A percentile compares a stretch with the other conserved stretches of the same genome.
Conservation (phyloP, 306 rosid species). For the Albizia julibrissin region DNA sequence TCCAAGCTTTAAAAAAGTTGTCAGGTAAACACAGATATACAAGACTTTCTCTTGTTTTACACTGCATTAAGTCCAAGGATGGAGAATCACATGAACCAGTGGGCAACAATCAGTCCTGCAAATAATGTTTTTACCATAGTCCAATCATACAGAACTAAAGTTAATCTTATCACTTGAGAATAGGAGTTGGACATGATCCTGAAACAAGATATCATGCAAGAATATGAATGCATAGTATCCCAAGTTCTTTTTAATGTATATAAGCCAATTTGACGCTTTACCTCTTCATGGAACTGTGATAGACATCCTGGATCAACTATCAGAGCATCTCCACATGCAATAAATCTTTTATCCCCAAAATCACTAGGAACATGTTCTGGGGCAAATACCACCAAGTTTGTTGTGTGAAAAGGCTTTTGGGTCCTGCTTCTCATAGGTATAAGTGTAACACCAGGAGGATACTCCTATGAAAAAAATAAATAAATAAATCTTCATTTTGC, state of each 20-base stretch:
- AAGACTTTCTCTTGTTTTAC: slow-evolving; percentile 3
- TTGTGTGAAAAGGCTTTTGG: slow-evolving; percentile 64
- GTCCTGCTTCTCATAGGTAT: slow-evolving; percentile 86
- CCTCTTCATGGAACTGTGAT: slow-evolving; percentile 77
- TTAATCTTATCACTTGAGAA: not conserved
- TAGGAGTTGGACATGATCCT: not conserved
- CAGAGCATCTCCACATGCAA: slow-evolving; percentile 79
- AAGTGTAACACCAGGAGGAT: slow-evolving; percentile 71
- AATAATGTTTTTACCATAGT: not conserved
- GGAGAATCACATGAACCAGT: not conserved
- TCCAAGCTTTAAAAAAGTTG: not conserved
- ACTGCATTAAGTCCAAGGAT: not conserved
- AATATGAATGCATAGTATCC: not conserved
- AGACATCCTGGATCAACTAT: slow-evolving; percentile 91
- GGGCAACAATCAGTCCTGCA: not conserved
- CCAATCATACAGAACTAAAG: not conserved
- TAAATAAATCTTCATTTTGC: slow-evolving; percentile 13
- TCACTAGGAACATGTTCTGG: slow-evolving; percentile 52
- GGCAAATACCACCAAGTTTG: slow-evolving; percentile 78
- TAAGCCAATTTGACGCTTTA: slow-evolving; percentile 4
- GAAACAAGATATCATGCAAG: not conserved
- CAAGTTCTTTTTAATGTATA: not conserved
- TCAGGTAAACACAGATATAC: slow-evolving; percentile 17
- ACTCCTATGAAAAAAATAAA: slow-evolving; percentile 58
- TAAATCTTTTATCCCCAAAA: slow-evolving; percentile 39